Percentiles rank a stretch among this genome's conserved stretches.
Conservation (phyloP, 2,329 filamentous ascomycete species). For the Ceratocystis papillata region DNA sequence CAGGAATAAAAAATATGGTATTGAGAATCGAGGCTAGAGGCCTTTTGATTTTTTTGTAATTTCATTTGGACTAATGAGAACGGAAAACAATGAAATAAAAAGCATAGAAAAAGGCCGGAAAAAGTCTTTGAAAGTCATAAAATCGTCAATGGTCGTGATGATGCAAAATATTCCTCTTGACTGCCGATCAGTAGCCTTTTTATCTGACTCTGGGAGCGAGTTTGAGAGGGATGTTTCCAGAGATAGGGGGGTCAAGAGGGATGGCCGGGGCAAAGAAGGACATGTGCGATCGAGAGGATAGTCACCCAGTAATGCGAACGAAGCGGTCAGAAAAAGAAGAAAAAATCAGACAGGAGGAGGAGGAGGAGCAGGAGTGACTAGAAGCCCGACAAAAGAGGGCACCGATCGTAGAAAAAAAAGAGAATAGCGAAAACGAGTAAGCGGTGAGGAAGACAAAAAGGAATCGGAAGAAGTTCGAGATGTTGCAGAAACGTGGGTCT, state of each 20-base stretch:
- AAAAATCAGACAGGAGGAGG: neutral
- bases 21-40: neutral
- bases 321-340: constrained; percentile 11
- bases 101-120: neutral
- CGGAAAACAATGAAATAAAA: neutral
- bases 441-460: neutral
- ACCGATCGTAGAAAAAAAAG: neutral
- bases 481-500: constrained; percentile 9
- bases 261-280: constrained; percentile 7
- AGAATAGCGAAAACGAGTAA: neutral
- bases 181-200: neutral
- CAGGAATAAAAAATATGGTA: neutral
- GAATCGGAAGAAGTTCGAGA: neutral
- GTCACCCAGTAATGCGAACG: constrained; percentile 4
- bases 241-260: neutral
- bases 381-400: neutral
- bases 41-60: neutral
- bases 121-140: constrained; percentile 18
- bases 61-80: neutral
- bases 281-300: constrained; percentile 9
- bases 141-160: constrained; percentile 19
- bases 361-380: neutral
- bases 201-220: neutral
- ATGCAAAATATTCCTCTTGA: constrained; percentile 10
- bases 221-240: neutral